These are phyloP conservation scores for Helichrysum umbraculigerum DNA, from an alignment of 129 eudicot genomes.

Conservation along the genomic window DNA sequence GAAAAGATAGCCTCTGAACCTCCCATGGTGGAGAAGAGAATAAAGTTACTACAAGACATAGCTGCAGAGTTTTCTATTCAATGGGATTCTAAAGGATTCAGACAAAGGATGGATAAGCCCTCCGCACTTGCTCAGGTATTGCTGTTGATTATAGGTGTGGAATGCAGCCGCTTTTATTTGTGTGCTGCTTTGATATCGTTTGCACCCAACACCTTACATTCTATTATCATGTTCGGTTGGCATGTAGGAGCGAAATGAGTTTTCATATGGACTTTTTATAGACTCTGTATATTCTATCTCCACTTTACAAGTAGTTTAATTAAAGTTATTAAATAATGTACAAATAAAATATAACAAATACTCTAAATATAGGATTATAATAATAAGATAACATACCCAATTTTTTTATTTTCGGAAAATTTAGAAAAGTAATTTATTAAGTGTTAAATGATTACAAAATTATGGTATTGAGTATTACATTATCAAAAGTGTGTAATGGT, in stretches of 20 bases:
- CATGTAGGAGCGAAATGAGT: background rate
- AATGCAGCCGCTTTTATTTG: background rate
- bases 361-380: background rate
- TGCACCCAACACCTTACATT: background rate
- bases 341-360: background rate
- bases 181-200: constrained; percentile 11
- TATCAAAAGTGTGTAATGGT: no score
- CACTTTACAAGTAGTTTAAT: background rate
- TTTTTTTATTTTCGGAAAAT: background rate
- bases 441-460: background rate
- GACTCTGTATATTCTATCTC: background rate
- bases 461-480: background rate
- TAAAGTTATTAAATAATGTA: background rate
- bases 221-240: background rate
- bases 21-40: constrained; percentile 56
- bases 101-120: constrained; percentile 76
- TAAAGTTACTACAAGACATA: constrained; percentile 75
- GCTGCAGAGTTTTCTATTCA: constrained; percentile 70
- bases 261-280: background rate
- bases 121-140: constrained; percentile 57
- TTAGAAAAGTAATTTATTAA: background rate
- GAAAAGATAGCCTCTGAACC: constrained; percentile 73
- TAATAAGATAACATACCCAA: background rate
- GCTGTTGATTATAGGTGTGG: constrained; percentile 1
- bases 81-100: constrained; percentile 79